Base-by-base conservation (phyloP, 768 basidiomycete genomes). In the Auriculariales sp. region DNA sequence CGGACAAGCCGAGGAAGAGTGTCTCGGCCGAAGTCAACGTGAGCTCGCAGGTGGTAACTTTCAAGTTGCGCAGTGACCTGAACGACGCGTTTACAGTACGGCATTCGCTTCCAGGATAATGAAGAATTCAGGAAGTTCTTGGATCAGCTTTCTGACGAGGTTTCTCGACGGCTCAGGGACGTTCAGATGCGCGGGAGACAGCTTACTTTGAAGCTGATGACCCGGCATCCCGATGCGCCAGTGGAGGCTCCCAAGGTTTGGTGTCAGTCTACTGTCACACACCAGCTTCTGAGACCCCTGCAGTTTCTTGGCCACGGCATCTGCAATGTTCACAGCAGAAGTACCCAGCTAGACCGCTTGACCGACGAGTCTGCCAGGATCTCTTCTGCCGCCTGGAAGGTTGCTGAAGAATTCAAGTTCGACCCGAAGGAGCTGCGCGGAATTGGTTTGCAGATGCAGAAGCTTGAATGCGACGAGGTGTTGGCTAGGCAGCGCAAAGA, bases 21-120 rank as follows among this genome's bases (percentile, higher is more conserved):
- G 90, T 99, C 17, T 90, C 86, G 10, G 92, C 88, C 51, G 94
- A 97, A 61, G 86, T 97, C 58, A 99, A 91, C 58, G 92, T 93
- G 56, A 60, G 89, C 73, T 5, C 31, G n/a, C n/a, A n/a, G n/a
- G n/a, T n/a, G n/a, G n/a, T n/a, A n/a, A n/a, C n/a, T 17, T 46
- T 28, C 22, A 27, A 15, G 30, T 47, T 25, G 17, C 22, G 9
- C 34, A 15, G 28, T 17, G 9, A 55, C 34, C 32, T 14, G 12
- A 7, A 48, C 11, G 1, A 11, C 25, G 2, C 24, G 14, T 22
- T 10, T 28, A 3, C 49, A 95, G 92, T 99, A 97, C 61, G 95
- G 91, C 0, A 95, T 99, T 49, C 81, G 95, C 3, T 98, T 98
- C 62, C 78, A 84, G 57, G 78, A 78, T 50, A 72, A 80, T 50